Evolutionary conservation across 768 basidiomycete genomes (phyloP), one percentile per base, ranked within the genome.

Genomic region (Antrodiella citrinella): DNA sequence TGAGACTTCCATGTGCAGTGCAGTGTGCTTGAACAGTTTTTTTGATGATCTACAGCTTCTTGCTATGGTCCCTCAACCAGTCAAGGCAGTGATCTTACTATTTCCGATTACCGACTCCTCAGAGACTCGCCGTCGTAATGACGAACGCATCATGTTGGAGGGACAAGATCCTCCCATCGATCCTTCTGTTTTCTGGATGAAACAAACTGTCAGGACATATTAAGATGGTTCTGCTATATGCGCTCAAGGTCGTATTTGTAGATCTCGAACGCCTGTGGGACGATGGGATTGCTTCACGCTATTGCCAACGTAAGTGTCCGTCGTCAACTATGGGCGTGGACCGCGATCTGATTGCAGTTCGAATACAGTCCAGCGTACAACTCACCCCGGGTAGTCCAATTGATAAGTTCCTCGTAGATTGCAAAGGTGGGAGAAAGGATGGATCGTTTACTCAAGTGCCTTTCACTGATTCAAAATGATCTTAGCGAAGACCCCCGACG

Each of bases 251-350:
- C 5, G 15, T 25, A n/a, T 35, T 18, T 51, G 41, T 41, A 66
- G 64, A 67, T 68, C 48, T 51, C 56, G 4, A 67, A 66, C 44
- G 66, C 67, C 0, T 66, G 65, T 23, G 91, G 91, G 3, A 91
- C 91, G 0, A 91, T 94, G 63, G 91, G 82, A 0, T 72, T 93
- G 15, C 73, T 93, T 4, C 91, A 94, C 57, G 80, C 88, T 11
- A 67, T 96, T 40, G 78, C 81, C 19, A 96, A 97, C 61, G 86
- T 91, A 52, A 55, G 78, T 62, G 39, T n/a, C n/a, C n/a, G n/a
- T n/a, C n/a, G n/a, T n/a, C n/a, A n/a, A n/a, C n/a, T n/a, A n/a
- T n/a, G n/a, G n/a, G n/a, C n/a, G n/a, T n/a, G n/a, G n/a, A n/a
- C n/a, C n/a, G n/a, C n/a, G n/a, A n/a, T n/a, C n/a, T n/a, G n/a